These are phyloP conservation scores for Amylocystis lapponica DNA, from an alignment of 768 basidiomycete genomes.

Conservation along the genomic window DNA sequence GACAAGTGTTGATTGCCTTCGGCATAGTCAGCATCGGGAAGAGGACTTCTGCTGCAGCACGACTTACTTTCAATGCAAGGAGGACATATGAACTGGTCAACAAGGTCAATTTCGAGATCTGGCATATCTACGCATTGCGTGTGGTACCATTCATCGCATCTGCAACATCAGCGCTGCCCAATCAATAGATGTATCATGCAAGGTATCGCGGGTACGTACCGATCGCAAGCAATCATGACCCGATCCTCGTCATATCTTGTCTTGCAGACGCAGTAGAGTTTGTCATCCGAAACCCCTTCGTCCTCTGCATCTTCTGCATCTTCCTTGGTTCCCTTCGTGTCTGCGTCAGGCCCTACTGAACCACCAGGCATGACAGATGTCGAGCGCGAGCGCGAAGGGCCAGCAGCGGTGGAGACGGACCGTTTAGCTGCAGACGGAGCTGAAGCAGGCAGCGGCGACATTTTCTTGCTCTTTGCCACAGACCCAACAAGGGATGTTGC, in stretches of 20 bases:
- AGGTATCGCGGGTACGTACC: too few species aligned
- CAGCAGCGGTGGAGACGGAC: constrained; percentile 15
- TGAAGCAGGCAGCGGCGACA: constrained; percentile 15
- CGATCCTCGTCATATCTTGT: constrained; percentile 82
- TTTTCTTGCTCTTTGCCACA: constrained; percentile 23
- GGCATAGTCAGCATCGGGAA: constrained; percentile 8
- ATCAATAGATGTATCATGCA: too few species aligned
- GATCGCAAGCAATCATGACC: constrained; percentile 92
- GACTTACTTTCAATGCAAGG: constrained; percentile 68
- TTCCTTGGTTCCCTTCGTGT: constrained; percentile 48
- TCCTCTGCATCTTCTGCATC: constrained; percentile 29
- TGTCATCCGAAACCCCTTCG: constrained; percentile 47
- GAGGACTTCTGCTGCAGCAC: not conserved
- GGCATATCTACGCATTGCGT: constrained; percentile 78
- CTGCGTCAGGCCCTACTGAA: constrained; percentile 34
- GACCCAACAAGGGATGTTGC: constrained; percentile 11
- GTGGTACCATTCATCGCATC: constrained; percentile 96
- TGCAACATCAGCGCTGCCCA: constrained; percentile 21
- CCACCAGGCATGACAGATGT: constrained; percentile 59
- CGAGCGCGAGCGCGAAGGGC: constrained; percentile 55
- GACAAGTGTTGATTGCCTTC: constrained; percentile 49
- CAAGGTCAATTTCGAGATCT: constrained; percentile 77
- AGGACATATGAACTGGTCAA: constrained; percentile 91
- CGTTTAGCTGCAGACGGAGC: constrained; percentile 21
- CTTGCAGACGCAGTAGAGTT: constrained; percentile 86